Evolutionary conservation across 1,284 basidiomycete species (phyloP).

Genomic region (Rhodotorula sp.): DNA sequence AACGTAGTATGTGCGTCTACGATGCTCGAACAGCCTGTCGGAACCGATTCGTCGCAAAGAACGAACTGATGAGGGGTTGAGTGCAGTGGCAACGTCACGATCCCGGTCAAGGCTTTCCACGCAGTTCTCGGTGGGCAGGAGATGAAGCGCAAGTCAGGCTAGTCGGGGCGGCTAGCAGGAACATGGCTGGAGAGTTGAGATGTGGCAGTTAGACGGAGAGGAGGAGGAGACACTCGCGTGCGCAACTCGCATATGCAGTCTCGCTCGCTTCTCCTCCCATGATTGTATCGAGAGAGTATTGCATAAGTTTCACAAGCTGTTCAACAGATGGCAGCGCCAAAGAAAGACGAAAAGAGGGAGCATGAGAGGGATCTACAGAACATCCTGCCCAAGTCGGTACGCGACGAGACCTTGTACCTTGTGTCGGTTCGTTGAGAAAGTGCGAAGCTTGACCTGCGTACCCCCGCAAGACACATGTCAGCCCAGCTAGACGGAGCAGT

Average conservation of each 20-base stretch:
- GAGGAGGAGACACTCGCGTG: too few species aligned
- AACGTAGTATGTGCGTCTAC: conserved; percentile 33
- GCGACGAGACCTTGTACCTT: conserved; percentile 52
- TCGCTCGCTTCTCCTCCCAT: not conserved
- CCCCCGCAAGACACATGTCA: not conserved
- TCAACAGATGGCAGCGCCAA: not conserved
- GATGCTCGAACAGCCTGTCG: too few species aligned
- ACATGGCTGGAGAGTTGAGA: too few species aligned
- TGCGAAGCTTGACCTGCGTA: conserved; percentile 50
- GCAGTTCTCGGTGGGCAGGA: conserved; percentile 35
- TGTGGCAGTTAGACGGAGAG: too few species aligned
- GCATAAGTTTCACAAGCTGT: not conserved
- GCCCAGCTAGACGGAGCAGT: conserved; percentile 18
- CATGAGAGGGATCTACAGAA: conserved; percentile 17
- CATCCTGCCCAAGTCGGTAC: conserved; percentile 49
- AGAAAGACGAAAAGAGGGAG: not conserved
- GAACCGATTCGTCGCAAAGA: not conserved
- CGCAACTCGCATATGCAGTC: not conserved
- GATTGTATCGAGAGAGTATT: not conserved
- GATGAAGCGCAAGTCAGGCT: conserved; percentile 30
- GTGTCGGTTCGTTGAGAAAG: conserved; percentile 52
- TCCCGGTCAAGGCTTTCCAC: conserved; percentile 37
- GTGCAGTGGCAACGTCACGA: conserved; percentile 28
- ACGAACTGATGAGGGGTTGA: not conserved
- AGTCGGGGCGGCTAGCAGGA: too few species aligned